phyloP scores from a whole-genome alignment of 192 early-diverging fungal species.

The Coemansia sp. region DNA sequence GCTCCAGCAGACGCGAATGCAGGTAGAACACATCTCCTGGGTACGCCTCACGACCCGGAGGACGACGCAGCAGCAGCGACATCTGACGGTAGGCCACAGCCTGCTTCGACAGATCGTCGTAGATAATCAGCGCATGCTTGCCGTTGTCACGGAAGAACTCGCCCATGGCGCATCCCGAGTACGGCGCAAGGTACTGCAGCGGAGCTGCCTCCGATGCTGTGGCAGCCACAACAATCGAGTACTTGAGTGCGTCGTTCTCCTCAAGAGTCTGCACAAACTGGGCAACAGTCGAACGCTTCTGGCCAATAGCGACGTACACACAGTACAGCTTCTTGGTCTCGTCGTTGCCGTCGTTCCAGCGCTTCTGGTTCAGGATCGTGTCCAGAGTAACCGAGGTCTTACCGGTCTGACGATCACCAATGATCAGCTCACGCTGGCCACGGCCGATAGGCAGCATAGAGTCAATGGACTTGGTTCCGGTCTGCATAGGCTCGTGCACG shows the following conservation, averaged over 20 bases:
- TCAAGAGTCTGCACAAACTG: conserved; percentile 98
- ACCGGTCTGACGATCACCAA: conserved; percentile 99
- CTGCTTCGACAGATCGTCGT: conserved; percentile 99
- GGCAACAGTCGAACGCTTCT: conserved; percentile 99
- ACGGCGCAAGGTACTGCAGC: conserved; percentile 98
- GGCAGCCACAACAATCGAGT: conserved; percentile 97
- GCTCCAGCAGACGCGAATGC: conserved; percentile 98
- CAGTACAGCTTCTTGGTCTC: conserved; percentile 99
- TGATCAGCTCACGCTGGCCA: conserved; percentile 99
- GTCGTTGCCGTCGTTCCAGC: conserved; percentile 93
- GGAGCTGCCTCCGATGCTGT: conserved; percentile 99
- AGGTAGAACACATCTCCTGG: conserved; percentile 99
- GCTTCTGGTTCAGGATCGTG: conserved; percentile 99
- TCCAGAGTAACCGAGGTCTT: conserved; percentile 99
- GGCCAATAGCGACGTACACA: conserved; percentile 98
- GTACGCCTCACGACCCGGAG: conserved; percentile 99
- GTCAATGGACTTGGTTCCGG: conserved; percentile 99
- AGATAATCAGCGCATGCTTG: conserved; percentile 98
- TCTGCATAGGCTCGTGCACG: conserved; percentile 99
- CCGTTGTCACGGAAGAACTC: conserved; percentile 99
- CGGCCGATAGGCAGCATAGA: conserved; percentile 99
- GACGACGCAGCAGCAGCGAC: conserved; percentile 98
- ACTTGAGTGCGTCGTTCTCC: conserved; percentile 98
- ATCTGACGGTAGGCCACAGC: conserved; percentile 99
- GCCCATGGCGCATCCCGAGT: conserved; percentile 97